Conservation (phyloP, 2,329 filamentous ascomycete genomes). For the Periconia sp. region DNA sequence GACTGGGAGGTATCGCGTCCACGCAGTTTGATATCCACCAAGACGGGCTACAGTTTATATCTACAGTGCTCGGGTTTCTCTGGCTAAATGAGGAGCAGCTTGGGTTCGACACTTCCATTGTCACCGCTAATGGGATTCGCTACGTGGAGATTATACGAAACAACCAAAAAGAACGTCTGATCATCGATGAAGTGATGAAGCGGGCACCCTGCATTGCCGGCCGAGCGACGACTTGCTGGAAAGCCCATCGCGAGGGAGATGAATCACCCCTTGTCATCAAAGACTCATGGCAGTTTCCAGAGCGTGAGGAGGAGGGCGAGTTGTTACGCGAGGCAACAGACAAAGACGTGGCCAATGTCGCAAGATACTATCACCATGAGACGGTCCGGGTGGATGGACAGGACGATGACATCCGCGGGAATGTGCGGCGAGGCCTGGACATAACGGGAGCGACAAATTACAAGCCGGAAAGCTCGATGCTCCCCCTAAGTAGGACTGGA, state of each 20-base stretch:
- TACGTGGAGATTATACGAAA: constrained; percentile 51
- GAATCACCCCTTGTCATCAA: constrained; percentile 52
- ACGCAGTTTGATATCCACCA: constrained; percentile 55
- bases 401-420: constrained; percentile 45
- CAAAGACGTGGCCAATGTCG: constrained; percentile 48
- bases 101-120: constrained; percentile 55
- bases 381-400: constrained; percentile 43
- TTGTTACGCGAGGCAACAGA: constrained; percentile 46
- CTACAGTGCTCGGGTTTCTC: constrained; percentile 50
- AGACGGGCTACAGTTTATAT: constrained; percentile 50
- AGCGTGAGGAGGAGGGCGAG: constrained; percentile 52
- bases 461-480: constrained; percentile 27
- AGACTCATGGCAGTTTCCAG: constrained; percentile 52
- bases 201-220: constrained; percentile 17
- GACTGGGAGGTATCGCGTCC: constrained; percentile 54
- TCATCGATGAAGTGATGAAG: constrained; percentile 24
- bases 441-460: constrained; percentile 44
- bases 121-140: constrained; percentile 33
- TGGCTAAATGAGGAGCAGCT: constrained; percentile 50
- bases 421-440: constrained; percentile 40
- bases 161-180: constrained; percentile 21
- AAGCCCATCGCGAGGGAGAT: constrained; percentile 47
- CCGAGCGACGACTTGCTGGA: constrained; percentile 26
- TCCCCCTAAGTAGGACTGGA: constrained; percentile 23
- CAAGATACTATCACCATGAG: constrained; percentile 52